Conservation (phyloP, 768 basidiomycete species). For the Infundibulicybe gibba region DNA sequence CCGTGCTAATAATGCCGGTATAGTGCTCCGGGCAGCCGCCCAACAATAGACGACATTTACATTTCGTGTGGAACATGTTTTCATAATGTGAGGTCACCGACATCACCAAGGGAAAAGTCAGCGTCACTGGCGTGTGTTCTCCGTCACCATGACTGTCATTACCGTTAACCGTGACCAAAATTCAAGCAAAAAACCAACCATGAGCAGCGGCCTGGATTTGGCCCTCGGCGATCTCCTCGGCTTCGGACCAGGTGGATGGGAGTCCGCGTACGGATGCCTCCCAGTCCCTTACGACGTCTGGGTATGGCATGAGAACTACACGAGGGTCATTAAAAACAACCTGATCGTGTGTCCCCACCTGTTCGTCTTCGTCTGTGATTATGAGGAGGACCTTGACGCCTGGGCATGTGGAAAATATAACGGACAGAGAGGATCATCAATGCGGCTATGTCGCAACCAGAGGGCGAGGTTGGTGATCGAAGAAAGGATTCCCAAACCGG, state of each 20-base stretch:
- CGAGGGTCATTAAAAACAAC: constrained; percentile 19
- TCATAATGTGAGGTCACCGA: no score
- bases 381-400: constrained; percentile 21
- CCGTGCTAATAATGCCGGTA: no score
- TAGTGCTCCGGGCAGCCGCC: no score
- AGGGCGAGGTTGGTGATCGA: constrained; percentile 30
- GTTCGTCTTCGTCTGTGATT: constrained; percentile 22
- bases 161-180: no score
- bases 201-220: background rate
- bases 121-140: no score
- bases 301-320: constrained; percentile 28
- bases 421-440: constrained; percentile 13
- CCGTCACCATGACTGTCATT: no score
- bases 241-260: constrained; percentile 24
- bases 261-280: constrained; percentile 25
- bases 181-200: no score
- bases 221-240: constrained; percentile 22
- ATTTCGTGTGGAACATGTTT: no score
- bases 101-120: no score
- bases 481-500: constrained; percentile 21
- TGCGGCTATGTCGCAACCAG: constrained; percentile 18
- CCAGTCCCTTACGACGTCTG: constrained; percentile 27
- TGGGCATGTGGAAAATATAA: constrained; percentile 21
- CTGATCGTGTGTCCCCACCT: constrained; percentile 8
- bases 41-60: no score